These are phyloP conservation scores for Termitomyces sp. DNA, from an alignment of 1,284 basidiomycete species.

Conservation along the genomic window DNA sequence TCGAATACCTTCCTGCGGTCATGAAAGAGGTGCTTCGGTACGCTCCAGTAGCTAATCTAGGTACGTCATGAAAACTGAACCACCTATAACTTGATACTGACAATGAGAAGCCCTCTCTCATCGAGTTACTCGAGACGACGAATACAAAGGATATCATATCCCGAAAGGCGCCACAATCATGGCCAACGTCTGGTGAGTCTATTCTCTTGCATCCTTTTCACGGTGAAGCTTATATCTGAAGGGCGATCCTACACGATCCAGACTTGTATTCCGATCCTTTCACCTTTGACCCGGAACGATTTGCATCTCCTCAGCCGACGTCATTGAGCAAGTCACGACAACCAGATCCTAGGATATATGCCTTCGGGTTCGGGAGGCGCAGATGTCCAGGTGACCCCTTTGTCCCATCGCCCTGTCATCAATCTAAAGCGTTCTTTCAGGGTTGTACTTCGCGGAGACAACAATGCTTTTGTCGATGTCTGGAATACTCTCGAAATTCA, in stretches of 20 bases:
- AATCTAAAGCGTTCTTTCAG: constrained; percentile 17
- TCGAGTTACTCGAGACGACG: constrained; percentile 36
- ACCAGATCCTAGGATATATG: constrained; percentile 30
- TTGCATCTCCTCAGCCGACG: constrained; percentile 14
- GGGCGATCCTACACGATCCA: constrained; percentile 44
- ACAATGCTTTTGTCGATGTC: constrained; percentile 37
- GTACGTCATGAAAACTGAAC: constrained; percentile 22
- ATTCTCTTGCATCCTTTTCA: not conserved
- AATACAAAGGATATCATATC: constrained; percentile 38
- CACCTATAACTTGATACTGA: not conserved
- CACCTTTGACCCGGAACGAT: constrained; percentile 42
- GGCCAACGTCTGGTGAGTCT: constrained; percentile 40
- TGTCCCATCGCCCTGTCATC: not conserved
- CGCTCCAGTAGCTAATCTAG: constrained; percentile 42
- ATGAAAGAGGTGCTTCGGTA: constrained; percentile 51
- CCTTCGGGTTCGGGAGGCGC: constrained; percentile 44
- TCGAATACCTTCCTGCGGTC: constrained; percentile 47
- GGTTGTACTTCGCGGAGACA: constrained; percentile 38
- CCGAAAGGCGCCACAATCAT: constrained; percentile 41
- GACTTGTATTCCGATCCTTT: constrained; percentile 38
- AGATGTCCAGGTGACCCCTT: constrained; percentile 32
- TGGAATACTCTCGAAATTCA: constrained; percentile 31
- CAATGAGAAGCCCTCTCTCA: constrained; percentile 37
- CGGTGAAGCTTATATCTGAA: constrained; percentile 14
- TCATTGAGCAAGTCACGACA: constrained; percentile 12